Evolutionary conservation across 2,329 filamentous ascomycete genomes (phyloP).

Genomic region (Colletotrichum liaoningense): DNA sequence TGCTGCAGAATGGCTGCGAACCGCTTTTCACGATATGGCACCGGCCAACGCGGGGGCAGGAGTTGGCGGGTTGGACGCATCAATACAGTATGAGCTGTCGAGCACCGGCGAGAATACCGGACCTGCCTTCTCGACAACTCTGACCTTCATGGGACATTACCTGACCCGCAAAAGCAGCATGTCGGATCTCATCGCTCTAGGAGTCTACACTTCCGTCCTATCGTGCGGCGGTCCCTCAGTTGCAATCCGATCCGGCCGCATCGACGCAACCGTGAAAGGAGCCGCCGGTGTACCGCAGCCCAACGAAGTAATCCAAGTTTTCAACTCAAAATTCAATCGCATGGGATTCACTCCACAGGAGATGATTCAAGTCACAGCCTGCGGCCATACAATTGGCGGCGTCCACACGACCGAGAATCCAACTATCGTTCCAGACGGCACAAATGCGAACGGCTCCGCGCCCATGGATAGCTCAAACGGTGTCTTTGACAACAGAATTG

Average conservation of each 20-base stretch:
- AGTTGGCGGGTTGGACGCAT: conserved; percentile 68
- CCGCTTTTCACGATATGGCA: conserved; percentile 72
- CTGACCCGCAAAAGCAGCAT: conserved; percentile 63
- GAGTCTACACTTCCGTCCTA: conserved; percentile 68
- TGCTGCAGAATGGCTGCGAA: conserved; percentile 71
- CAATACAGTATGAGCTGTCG: conserved; percentile 67
- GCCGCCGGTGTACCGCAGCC: conserved; percentile 66
- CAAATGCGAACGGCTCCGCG: conserved; percentile 55
- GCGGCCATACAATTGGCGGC: conserved; percentile 71
- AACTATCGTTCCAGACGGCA: conserved; percentile 59
- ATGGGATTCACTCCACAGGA: conserved; percentile 67
- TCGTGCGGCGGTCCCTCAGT: conserved; percentile 69
- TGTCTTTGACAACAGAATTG: conserved; percentile 67
- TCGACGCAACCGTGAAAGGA: conserved; percentile 63
- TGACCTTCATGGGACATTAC: conserved; percentile 65
- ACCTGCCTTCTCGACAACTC: conserved; percentile 63
- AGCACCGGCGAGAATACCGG: conserved; percentile 67
- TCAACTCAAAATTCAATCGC: conserved; percentile 65
- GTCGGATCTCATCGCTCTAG: conserved; percentile 68
- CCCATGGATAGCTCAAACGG: conserved; percentile 60
- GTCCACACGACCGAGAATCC: conserved; percentile 67
- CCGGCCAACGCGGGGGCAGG: conserved; percentile 61
- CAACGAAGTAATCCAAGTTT: conserved; percentile 63
- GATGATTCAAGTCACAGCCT: conserved; percentile 71
- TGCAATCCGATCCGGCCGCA: conserved; percentile 63